Conservation (phyloP, 108 stramenopile genomes). For the Pseudonitzschia delicatissima region DNA sequence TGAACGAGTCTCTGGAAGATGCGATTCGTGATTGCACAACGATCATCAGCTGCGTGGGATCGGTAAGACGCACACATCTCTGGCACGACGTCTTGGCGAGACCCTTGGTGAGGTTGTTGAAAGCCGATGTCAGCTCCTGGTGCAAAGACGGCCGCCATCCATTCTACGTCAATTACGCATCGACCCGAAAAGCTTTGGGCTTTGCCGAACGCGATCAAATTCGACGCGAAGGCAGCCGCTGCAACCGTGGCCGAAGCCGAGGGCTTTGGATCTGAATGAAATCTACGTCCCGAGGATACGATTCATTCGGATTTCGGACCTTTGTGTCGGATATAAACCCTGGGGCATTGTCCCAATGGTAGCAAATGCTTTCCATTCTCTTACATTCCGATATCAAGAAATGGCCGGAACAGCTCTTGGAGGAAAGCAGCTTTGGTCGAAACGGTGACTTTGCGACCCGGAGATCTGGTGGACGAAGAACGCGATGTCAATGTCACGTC, state of each 20-base stretch:
- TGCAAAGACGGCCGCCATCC: constrained; percentile 66
- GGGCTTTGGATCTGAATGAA: constrained; percentile 1
- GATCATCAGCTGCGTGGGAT: constrained; percentile 67
- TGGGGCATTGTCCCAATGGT: constrained; percentile 53
- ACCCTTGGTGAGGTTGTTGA: constrained; percentile 50
- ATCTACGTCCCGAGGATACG: constrained; percentile 42
- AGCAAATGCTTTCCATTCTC: constrained; percentile 55
- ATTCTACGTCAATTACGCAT: constrained; percentile 59
- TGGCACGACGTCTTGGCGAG: constrained; percentile 58
- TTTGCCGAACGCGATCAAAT: constrained; percentile 63
- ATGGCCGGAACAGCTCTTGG: constrained; percentile 60
- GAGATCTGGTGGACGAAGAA: constrained; percentile 62
- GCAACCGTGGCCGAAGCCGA: constrained; percentile 26
- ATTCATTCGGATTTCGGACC: constrained; percentile 69
- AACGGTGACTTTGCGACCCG: constrained; percentile 62
- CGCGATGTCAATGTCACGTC: constrained; percentile 60
- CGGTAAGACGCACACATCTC: constrained; percentile 52
- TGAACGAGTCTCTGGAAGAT: constrained; percentile 48
- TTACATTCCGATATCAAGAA: constrained; percentile 60
- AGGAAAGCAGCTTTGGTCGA: constrained; percentile 51
- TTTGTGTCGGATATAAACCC: constrained; percentile 39
- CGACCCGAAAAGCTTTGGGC: constrained; percentile 56
- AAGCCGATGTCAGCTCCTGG: constrained; percentile 54
- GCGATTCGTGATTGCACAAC: constrained; percentile 53
- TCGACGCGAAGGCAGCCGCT: constrained; percentile 43